Evolutionary conservation across 2,329 filamentous ascomycete species (phyloP), one percentile per base, ranked within the genome.

Genomic region (Fusarium paranaense): DNA sequence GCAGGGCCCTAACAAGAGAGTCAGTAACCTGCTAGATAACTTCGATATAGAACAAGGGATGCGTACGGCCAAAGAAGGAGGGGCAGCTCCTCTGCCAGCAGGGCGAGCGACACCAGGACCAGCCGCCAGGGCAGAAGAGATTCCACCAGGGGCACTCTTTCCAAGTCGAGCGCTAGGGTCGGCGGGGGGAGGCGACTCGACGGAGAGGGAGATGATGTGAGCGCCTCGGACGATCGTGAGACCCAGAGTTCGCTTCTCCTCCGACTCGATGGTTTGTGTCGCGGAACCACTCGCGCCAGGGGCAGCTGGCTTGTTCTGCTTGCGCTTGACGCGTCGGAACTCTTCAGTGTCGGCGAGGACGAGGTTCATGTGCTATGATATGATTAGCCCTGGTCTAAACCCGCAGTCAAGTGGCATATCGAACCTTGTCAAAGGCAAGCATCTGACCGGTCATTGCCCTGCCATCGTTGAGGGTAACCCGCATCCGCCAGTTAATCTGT

Each of bases 401-500:
- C n/a, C 16, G 33, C 57, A 11, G 27, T 18, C 10, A 62, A 37
- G 62, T 35, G 45, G 50, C 8, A 61, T 57, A 11, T 68, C 78
- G 67, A 85, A 96, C 95, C 91, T 98, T 98, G 85, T 99, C 97
- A 81, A 98, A 99, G 64, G 97, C 97, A 78, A 99, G 90, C 94
- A 99, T 98, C 85, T 98, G 95, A 72, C 95, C 97, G 45, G 95
- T 95, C 92, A 99, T 97, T 84, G 98, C 95, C 81, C 97, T 92
- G 75, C 95, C 95, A 86, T 99, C 97, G 81, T 94, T 95, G 83
- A 99, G 90, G 66, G 95, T 98, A 75, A 98, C 93, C 82, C 96
- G 93, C 95, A 99, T 98, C 85, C 96, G 95, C 89, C 97, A 98
- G 88, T 99, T 98, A 90, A 99, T 97, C 97, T 98, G 72, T 40